phyloP scores from a whole-genome alignment of 371 early-diverging fungal genomes.

The Sporodiniella umbellata region DNA sequence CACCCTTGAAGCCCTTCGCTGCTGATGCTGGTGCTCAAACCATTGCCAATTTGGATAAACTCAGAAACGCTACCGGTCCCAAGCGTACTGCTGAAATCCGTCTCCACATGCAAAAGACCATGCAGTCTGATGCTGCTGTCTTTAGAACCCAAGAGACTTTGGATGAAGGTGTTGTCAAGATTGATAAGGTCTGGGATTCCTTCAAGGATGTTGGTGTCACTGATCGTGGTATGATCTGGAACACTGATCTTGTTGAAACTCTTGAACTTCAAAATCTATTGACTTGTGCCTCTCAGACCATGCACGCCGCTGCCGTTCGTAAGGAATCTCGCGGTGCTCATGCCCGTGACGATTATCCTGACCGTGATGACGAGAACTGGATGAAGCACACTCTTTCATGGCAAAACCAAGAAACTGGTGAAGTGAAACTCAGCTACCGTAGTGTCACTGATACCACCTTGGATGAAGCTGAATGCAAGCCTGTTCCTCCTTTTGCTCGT shows the following conservation, averaged over 20 bases:
- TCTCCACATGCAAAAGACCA: conserved; percentile 94
- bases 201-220: conserved; percentile 85
- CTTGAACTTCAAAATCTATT: conserved; percentile 96
- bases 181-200: conserved; percentile 78
- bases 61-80: conserved; percentile 80
- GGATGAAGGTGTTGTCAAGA: conserved; percentile 79
- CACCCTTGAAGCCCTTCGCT: conserved; percentile 81
- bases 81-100: conserved; percentile 87
- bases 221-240: conserved; percentile 97
- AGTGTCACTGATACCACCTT: conserved; percentile 77
- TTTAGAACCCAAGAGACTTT: conserved; percentile 92
- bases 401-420: conserved; percentile 81
- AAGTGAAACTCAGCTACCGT: conserved; percentile 83
- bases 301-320: conserved; percentile 93
- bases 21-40: conserved; percentile 83
- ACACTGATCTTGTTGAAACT: conserved; percentile 94
- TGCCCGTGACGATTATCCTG: conserved; percentile 92
- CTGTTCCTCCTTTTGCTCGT: conserved; percentile 92
- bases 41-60: conserved; percentile 91
- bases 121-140: conserved; percentile 97
- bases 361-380: conserved; percentile 92
- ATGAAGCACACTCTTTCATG: conserved; percentile 98
- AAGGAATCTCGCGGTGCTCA: conserved; percentile 98
- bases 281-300: conserved; percentile 95
- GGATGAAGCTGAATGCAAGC: conserved; percentile 90